A percentile compares a stretch with the other conserved stretches of the same genome.
These are phyloP conservation scores for Ceratocystis cacaofunesta DNA, from an alignment of 2,329 filamentous ascomycete species.

Conservation along the genomic window DNA sequence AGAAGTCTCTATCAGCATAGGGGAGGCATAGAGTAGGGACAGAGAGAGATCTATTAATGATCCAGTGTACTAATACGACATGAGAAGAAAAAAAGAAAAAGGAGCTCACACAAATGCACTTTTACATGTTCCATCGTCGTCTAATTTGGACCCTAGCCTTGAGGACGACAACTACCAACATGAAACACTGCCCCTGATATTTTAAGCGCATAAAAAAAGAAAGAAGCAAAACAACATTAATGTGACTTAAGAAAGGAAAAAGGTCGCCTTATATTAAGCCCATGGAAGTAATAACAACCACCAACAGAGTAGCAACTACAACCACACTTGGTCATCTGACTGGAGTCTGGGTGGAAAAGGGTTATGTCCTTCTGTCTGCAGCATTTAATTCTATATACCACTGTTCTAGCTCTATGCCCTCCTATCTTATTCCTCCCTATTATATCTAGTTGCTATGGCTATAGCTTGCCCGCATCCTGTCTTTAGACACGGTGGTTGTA, in stretches of 20 bases:
- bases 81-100: background rate
- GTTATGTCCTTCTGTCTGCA: background rate
- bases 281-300: background rate
- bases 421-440: background rate
- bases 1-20: slow-evolving; percentile 31
- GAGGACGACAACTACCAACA: background rate
- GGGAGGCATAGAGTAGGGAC: background rate
- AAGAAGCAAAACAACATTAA: background rate
- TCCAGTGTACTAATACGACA: background rate
- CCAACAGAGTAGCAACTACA: background rate
- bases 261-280: too few relatives aligned
- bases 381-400: background rate
- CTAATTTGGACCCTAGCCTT: background rate
- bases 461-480: background rate
- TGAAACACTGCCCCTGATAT: background rate
- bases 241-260: background rate
- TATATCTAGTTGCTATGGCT: too few relatives aligned
- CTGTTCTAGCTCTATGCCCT: background rate
- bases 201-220: background rate
- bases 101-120: background rate
- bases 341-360: background rate
- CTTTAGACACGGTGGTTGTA: slow-evolving; percentile 10
- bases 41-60: background rate
- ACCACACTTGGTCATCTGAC: background rate
- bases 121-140: background rate